Percentiles rank a stretch among this genome's conserved stretches.
Conservation (phyloP, 306 rosid genomes). For the Urtica urens region DNA sequence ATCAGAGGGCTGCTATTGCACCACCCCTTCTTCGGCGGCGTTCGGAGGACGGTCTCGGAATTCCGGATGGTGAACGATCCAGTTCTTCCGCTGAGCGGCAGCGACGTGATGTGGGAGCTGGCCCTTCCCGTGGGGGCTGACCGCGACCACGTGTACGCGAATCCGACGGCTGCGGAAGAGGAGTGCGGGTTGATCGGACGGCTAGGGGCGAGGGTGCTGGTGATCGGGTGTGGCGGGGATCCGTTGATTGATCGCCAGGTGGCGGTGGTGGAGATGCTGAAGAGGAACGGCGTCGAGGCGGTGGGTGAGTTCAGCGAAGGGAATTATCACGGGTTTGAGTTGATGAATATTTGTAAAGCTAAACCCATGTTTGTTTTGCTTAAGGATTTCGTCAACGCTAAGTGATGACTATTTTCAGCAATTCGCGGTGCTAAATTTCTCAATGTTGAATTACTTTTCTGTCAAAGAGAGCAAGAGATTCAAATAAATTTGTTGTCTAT, state of each 20-base stretch:
- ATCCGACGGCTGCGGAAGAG: conserved; percentile 13
- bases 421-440: too few species aligned
- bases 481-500: too few species aligned
- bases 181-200: conserved; percentile 5
- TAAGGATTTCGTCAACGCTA: conserved; percentile 11
- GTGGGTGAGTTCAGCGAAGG: conserved; percentile 14
- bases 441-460: too few species aligned
- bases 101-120: conserved; percentile 30
- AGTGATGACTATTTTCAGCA: too few species aligned
- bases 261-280: conserved; percentile 16
- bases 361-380: conserved; percentile 5
- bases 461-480: too few species aligned
- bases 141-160: conserved; percentile 31
- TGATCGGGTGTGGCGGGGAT: conserved; percentile 23
- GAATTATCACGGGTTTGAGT: conserved; percentile 24
- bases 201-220: conserved; percentile 19
- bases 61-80: conserved; percentile 11
- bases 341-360: conserved; percentile 8
- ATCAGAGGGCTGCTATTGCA: conserved; percentile 36
- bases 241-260: conserved; percentile 27
- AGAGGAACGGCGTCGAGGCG: conserved; percentile 11
- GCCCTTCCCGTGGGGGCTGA: conserved; percentile 29
- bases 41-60: conserved; percentile 31
- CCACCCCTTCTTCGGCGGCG: conserved; percentile 37
- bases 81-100: conserved; percentile 5